Evolutionary conservation across 306 rosid genomes (phyloP).

Genomic region (Senna siamea): DNA sequence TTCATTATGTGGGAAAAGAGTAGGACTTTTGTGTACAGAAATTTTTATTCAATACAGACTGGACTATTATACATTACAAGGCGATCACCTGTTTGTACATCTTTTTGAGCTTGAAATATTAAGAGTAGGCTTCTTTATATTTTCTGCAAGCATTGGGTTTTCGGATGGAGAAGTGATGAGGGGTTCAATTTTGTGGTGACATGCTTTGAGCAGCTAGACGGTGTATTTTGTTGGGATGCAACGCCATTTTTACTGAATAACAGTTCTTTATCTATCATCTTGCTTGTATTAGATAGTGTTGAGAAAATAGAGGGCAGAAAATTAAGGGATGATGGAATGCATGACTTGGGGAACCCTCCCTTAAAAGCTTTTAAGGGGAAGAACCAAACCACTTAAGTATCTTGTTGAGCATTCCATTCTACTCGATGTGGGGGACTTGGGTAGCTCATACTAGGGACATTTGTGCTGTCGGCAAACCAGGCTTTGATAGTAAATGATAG

Average conservation of each 20-base stretch:
- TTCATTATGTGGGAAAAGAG: background rate
- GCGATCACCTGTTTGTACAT: background rate
- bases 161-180: background rate
- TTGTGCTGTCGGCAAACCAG: no score
- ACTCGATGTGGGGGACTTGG: no score
- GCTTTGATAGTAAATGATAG: no score
- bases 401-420: no score
- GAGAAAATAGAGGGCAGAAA: background rate
- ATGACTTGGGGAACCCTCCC: no score
- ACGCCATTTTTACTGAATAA: background rate
- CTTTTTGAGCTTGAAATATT: background rate
- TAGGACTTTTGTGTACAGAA: background rate
- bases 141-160: background rate
- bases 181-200: background rate
- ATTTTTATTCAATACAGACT: background rate
- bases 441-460: no score
- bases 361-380: no score
- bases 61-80: background rate
- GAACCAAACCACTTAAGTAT: no score
- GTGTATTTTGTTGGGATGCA: background rate
- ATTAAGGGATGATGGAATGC: background rate
- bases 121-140: background rate
- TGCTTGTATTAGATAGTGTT: background rate
- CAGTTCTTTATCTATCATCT: background rate
- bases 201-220: background rate